phyloP scores from a whole-genome alignment of 176 grass and related monocot species.

The Aegilops sharonensis region DNA sequence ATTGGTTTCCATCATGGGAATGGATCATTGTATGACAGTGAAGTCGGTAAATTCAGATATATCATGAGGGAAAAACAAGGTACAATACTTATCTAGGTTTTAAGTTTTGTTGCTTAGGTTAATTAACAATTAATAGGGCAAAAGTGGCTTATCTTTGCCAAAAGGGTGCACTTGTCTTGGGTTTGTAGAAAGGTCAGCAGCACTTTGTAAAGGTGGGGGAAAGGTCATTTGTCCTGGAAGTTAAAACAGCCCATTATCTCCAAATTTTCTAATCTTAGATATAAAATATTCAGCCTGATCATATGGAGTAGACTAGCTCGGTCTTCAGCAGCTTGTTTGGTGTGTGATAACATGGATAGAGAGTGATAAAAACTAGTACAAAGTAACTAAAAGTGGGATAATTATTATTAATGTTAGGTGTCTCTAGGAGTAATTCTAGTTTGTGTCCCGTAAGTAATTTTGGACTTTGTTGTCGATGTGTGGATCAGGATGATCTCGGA shows the following conservation, averaged over 20 bases:
- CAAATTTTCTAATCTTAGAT: conserved; percentile 33
- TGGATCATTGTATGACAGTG: conserved; percentile 29
- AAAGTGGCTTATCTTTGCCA: conserved; percentile 36
- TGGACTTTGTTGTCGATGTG: no score
- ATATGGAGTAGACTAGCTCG: conserved; percentile 11
- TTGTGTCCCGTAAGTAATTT: not conserved
- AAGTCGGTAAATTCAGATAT: conserved; percentile 8
- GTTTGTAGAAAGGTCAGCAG: conserved; percentile 39
- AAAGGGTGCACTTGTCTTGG: conserved; percentile 42
- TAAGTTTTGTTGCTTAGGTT: conserved; percentile 18
- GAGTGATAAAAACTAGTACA: not conserved
- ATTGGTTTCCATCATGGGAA: conserved; percentile 27
- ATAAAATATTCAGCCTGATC: conserved; percentile 10
- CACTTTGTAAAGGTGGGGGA: conserved; percentile 54
- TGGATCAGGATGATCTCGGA: no score
- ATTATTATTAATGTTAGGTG: not conserved
- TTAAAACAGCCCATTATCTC: conserved; percentile 39
- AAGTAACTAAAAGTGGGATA: not conserved
- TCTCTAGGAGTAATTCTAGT: not conserved
- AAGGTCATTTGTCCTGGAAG: conserved; percentile 34
- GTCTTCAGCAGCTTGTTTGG: conserved; percentile 1
- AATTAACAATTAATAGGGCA: not conserved
- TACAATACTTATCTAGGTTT: not conserved
- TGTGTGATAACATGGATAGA: not conserved
- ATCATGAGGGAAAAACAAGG: not conserved